Evolutionary conservation across 2,329 filamentous ascomycete genomes (phyloP), one percentile per base, ranked within the genome.

Genomic region (Venturia nashicola): DNA sequence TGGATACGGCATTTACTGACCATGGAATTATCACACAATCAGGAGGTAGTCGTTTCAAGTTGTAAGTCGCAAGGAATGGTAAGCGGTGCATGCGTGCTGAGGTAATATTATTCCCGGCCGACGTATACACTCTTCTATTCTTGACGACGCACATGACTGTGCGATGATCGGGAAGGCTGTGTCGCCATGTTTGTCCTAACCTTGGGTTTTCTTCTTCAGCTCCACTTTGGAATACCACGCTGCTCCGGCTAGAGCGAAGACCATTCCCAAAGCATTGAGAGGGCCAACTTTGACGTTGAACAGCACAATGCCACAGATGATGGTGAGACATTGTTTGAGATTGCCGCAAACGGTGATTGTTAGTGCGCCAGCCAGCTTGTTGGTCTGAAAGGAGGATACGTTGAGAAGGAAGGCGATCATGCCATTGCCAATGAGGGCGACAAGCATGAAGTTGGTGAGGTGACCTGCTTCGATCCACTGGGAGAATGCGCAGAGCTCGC

Each of bases 211-310:
- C 12, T 20, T n/a, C 18, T 40, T 20, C 42, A 65, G 59, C 43
- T 65, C 63, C n/a, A 65, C 63, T 14, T 60, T 65, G 40, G 23
- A 36, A 34, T 65, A 65, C 63, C 59, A 65, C 27, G 63, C 63
- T 23, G 63, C 63, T 36, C 63, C 63, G n/a, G 16, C 23, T 34
- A 65, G 40, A n/a, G 63, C 63, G 27, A 65, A 32, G 20, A 62
- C n/a, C 63, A 65, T 65, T 27, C 68, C 83, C 16, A 81, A 68
- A n/a, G 81, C 82, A 70, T 85, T 85, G 68, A 76, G 64, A 39
- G 65, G 59, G 20, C 68, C 69, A 20, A 75, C 69, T 32, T 68
- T 64, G 20, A 75, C 72, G 55, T 71, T 68, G 69, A 75, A 75
- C 23, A 74, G 66, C 5, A 74, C 66, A 32, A 75, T 73, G n/a